Evolutionary conservation across 2,329 filamentous ascomycete genomes (phyloP).

Genomic region (Fusarium protoensiforme): DNA sequence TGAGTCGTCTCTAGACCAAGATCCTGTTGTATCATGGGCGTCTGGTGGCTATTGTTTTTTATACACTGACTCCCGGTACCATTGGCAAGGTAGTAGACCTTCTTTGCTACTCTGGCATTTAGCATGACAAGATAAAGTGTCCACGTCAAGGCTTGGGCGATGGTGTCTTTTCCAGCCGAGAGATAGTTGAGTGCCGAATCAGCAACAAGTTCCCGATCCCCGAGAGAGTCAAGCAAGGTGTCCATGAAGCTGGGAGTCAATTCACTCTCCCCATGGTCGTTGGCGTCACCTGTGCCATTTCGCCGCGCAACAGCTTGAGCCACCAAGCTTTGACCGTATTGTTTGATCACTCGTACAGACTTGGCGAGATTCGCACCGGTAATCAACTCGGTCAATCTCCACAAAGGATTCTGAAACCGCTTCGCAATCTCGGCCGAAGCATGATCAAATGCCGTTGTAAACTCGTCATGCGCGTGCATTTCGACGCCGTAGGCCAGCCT

Average conservation of each 20-base stretch:
- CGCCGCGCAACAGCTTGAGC: neutral
- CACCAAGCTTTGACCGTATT: neutral
- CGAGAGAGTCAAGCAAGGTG: neutral
- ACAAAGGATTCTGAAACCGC: neutral
- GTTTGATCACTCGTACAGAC: neutral
- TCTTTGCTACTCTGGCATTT: constrained; percentile 49
- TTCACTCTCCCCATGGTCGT: neutral
- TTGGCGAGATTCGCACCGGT: neutral
- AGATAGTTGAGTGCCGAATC: constrained; percentile 73
- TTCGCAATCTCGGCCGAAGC: neutral
- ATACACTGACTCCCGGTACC: neutral
- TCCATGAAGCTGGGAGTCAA: neutral
- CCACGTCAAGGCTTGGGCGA: constrained; percentile 73
- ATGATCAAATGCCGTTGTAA: neutral
- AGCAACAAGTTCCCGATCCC: constrained; percentile 57
- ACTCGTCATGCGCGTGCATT: neutral
- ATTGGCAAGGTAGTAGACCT: neutral
- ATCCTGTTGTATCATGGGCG: neutral
- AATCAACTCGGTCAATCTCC: neutral
- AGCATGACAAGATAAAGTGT: constrained; percentile 68
- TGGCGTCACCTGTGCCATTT: neutral
- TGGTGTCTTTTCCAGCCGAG: constrained; percentile 71
- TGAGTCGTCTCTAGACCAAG: neutral
- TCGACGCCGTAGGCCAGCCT: neutral
- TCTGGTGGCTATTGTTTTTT: neutral